Conservation (phyloP, 768 basidiomycete species). For the Gymnopilus junonius region DNA sequence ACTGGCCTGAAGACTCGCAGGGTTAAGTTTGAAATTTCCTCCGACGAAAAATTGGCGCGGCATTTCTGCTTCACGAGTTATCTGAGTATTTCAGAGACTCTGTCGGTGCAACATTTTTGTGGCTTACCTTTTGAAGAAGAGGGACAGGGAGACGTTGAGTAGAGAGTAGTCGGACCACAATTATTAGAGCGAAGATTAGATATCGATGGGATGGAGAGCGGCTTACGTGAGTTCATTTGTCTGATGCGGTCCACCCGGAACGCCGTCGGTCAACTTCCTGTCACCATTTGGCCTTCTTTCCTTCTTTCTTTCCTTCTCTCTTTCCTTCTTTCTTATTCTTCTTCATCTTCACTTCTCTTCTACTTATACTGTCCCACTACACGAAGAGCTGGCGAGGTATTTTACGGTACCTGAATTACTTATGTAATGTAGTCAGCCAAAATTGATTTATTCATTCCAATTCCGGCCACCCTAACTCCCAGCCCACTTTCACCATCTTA, state of each 20-base stretch:
- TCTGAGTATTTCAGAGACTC: neutral
- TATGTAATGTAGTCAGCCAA: too few species aligned
- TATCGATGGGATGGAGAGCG: neutral
- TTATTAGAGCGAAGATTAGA: neutral
- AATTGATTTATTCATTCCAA: too few species aligned
- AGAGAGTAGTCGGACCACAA: neutral
- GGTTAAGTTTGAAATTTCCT: slow-evolving; percentile 99
- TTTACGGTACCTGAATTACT: too few species aligned
- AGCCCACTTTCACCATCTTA: too few species aligned
- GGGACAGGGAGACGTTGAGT: neutral
- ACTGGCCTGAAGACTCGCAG: slow-evolving; percentile 66
- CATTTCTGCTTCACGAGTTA: slow-evolving; percentile 28
- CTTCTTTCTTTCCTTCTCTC: too few species aligned
- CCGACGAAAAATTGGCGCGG: slow-evolving; percentile 92
- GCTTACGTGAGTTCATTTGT: neutral
- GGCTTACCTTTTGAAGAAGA: neutral
- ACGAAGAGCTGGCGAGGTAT: too few species aligned
- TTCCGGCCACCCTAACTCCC: too few species aligned
- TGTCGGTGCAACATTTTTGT: neutral
- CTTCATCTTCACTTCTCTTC: too few species aligned
- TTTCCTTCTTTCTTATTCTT: too few species aligned
- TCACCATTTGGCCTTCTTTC: too few species aligned
- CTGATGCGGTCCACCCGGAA: neutral
- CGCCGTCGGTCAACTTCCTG: too few species aligned
- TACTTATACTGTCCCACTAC: too few species aligned